Evolutionary conservation across 2,329 filamentous ascomycete species (phyloP).

Genomic region (Colletotrichum kahawae): DNA sequence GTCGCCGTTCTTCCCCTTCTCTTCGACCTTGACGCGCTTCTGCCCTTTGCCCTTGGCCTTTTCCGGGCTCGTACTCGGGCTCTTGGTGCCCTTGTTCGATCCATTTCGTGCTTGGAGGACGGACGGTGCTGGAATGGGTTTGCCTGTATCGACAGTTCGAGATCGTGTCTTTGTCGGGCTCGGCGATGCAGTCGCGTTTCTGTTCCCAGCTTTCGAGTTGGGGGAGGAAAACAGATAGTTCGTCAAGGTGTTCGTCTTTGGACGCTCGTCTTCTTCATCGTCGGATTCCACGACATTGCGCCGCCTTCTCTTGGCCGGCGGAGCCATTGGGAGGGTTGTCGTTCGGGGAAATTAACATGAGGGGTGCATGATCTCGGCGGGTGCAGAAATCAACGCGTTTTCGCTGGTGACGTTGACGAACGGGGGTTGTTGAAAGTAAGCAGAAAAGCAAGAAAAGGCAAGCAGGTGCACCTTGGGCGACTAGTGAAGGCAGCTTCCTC

Average conservation of each 20-base stretch:
- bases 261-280: constrained; percentile 49
- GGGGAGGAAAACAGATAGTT: constrained; percentile 62
- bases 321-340: constrained; percentile 50
- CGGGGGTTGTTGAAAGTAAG: neutral
- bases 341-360: constrained; percentile 7
- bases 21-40: constrained; percentile 41
- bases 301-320: constrained; percentile 63
- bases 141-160: neutral
- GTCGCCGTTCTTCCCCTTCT: constrained; percentile 60
- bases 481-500: constrained; percentile 11
- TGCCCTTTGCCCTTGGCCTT: constrained; percentile 47
- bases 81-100: constrained; percentile 33
- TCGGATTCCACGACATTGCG: constrained; percentile 59
- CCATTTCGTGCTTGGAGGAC: constrained; percentile 27
- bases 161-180: constrained; percentile 41
- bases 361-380: neutral
- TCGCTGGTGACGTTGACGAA: neutral
- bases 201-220: constrained; percentile 39
- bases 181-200: constrained; percentile 40
- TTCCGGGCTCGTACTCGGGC: constrained; percentile 51
- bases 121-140: constrained; percentile 12
- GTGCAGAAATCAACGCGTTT: neutral
- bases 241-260: constrained; percentile 50
- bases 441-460: neutral
- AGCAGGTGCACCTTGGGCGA: neutral